phyloP scores from a whole-genome alignment of 805 yeast genomes.

The Huiozyma sinensis region DNA sequence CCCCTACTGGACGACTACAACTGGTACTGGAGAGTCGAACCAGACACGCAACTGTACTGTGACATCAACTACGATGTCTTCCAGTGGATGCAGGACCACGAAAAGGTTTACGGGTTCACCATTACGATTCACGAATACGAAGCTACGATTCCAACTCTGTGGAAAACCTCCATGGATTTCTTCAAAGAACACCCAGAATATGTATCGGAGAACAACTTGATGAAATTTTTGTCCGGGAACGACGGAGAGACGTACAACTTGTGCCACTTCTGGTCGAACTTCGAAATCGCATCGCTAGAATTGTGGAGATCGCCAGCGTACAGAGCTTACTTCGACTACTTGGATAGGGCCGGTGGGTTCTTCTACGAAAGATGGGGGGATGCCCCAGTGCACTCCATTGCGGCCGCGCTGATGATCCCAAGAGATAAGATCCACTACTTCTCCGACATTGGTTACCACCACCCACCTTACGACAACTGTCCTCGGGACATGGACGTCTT shows the following conservation, averaged over 20 bases:
- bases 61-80: conserved; percentile 72
- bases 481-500: conserved; percentile 60
- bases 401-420: conserved; percentile 60
- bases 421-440: conserved; percentile 60
- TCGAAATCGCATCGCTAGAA: conserved; percentile 67
- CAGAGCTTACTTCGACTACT: conserved; percentile 49
- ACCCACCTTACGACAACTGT: conserved; percentile 65
- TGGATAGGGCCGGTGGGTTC: conserved; percentile 69
- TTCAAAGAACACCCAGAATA: conserved; percentile 47
- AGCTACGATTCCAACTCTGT: conserved; percentile 64
- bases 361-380: conserved; percentile 91
- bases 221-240: conserved; percentile 65
- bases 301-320: conserved; percentile 69
- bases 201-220: conserved; percentile 48
- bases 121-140: conserved; percentile 58
- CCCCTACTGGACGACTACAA: conserved; percentile 55
- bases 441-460: conserved; percentile 71
- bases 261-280: conserved; percentile 84
- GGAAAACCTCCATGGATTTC: conserved; percentile 63
- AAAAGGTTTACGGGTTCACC: conserved; percentile 66
- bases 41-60: conserved; percentile 63
- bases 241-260: conserved; percentile 61
- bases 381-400: conserved; percentile 80
- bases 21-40: conserved; percentile 93
- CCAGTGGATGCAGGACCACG: conserved; percentile 67